These are phyloP conservation scores for Fusarium vanettenii DNA, from an alignment of 2,329 filamentous ascomycete genomes.

Conservation along the genomic window DNA sequence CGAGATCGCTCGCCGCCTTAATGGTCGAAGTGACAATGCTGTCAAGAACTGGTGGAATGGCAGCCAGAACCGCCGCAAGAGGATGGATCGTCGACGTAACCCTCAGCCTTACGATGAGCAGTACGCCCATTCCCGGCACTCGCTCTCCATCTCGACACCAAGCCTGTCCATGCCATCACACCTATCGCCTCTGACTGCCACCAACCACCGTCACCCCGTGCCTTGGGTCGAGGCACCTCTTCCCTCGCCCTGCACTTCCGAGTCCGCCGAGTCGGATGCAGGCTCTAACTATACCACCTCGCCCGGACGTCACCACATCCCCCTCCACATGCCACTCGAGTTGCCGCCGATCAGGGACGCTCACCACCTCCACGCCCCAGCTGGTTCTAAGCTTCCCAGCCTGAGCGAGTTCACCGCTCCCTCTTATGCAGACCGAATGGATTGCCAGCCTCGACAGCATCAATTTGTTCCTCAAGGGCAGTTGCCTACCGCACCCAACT, in stretches of 20 bases:
- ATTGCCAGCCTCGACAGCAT: constrained; percentile 26
- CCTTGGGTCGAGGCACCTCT: constrained; percentile 48
- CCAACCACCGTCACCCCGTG: constrained; percentile 37
- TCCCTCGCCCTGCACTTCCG: constrained; percentile 54
- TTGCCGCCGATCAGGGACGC: constrained; percentile 51
- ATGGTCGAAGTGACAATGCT: constrained; percentile 91
- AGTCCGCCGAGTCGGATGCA: constrained; percentile 72
- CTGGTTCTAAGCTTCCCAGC: constrained; percentile 46
- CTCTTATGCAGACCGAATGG: constrained; percentile 13
- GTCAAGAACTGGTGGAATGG: constrained; percentile 99
- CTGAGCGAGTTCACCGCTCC: constrained; percentile 35
- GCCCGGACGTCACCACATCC: constrained; percentile 54
- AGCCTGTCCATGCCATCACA: constrained; percentile 25
- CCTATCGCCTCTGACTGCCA: constrained; percentile 25
- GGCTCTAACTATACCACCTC: constrained; percentile 73
- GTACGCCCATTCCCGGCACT: constrained; percentile 39
- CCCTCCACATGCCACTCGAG: constrained; percentile 53
- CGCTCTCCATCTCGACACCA: constrained; percentile 46
- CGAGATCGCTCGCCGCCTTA: constrained; percentile 85
- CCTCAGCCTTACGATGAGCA: constrained; percentile 37
- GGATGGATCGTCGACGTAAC: constrained; percentile 57
- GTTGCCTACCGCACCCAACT: constrained; percentile 45
- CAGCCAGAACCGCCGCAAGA: constrained; percentile 82
- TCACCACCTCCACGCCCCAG: not conserved
- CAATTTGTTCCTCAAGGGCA: constrained; percentile 32